phyloP scores from a whole-genome alignment of 768 basidiomycete species.

The Panaeolus cyanescens region DNA sequence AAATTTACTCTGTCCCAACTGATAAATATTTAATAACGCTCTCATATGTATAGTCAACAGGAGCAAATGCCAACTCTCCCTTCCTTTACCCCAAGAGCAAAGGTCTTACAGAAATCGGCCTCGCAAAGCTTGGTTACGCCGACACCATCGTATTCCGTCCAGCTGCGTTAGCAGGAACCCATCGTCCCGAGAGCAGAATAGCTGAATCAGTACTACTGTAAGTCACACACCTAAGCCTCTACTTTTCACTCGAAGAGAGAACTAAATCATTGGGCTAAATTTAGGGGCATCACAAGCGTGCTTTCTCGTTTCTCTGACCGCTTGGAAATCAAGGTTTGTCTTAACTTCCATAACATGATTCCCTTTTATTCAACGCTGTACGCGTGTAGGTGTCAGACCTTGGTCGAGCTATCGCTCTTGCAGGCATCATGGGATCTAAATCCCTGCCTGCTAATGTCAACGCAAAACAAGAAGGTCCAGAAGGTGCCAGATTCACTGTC shows the following conservation, averaged over 20 bases:
- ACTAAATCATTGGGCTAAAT: background rate
- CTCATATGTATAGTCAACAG: slow-evolving; percentile 36
- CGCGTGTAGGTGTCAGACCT: slow-evolving; percentile 47
- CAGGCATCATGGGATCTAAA: slow-evolving; percentile 55
- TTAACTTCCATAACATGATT: background rate
- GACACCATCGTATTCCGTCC: slow-evolving; percentile 77
- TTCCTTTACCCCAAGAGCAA: slow-evolving; percentile 71
- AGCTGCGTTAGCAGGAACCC: slow-evolving; percentile 47
- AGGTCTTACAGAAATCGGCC: slow-evolving; percentile 69
- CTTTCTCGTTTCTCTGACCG: slow-evolving; percentile 38
- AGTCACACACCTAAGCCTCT: slow-evolving; percentile 11
- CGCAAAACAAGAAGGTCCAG: slow-evolving; percentile 41
- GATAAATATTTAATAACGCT: background rate
- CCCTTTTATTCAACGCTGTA: background rate
- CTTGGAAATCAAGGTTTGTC: slow-evolving; percentile 46
- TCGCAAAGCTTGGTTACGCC: slow-evolving; percentile 67
- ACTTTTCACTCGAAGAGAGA: too few relatives aligned
- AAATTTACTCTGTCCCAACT: background rate
- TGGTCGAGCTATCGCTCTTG: slow-evolving; percentile 53
- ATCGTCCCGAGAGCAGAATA: slow-evolving; percentile 40
- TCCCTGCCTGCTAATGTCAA: slow-evolving; percentile 38
- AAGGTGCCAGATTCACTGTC: slow-evolving; percentile 49
- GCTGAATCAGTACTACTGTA: slow-evolving; percentile 47
- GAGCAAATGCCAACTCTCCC: slow-evolving; percentile 48
- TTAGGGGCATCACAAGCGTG: slow-evolving; percentile 37